Evolutionary conservation across 306 rosid genomes (phyloP).

Genomic region (Chamaecrista fasciculata): DNA sequence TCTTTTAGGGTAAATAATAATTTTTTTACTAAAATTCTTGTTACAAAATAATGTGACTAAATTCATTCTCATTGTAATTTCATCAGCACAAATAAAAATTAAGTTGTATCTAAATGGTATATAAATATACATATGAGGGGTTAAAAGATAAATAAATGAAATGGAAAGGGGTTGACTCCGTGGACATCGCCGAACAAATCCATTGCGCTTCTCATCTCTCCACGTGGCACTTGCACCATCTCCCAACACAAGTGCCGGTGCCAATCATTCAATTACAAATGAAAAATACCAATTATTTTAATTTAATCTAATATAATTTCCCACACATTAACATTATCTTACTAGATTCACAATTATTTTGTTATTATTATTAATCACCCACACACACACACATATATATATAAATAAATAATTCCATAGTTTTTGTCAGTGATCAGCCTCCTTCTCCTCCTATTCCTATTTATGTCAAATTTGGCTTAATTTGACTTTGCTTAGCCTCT

Average conservation of each 20-base stretch:
- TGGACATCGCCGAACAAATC: constrained; percentile 52
- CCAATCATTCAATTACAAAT: constrained; percentile 26
- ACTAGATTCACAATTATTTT: constrained; percentile 18
- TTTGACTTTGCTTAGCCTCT: constrained; percentile 43
- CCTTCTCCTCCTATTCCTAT: constrained; percentile 28
- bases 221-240: constrained; percentile 65
- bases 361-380: constrained; percentile 1
- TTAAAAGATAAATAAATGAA: constrained; percentile 6
- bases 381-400: too few relatives aligned
- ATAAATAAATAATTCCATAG: too few relatives aligned
- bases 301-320: too few relatives aligned
- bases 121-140: too few relatives aligned
- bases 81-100: too few relatives aligned
- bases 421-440: too few relatives aligned
- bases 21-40: too few relatives aligned
- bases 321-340: constrained; percentile 13
- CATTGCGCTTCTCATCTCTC: constrained; percentile 46
- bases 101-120: too few relatives aligned
- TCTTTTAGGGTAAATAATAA: too few relatives aligned
- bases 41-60: too few relatives aligned
- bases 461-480: constrained; percentile 43
- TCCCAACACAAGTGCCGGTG: constrained; percentile 50
- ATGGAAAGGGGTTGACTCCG: constrained; percentile 50
- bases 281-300: not conserved
- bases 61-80: too few relatives aligned